Conservation (phyloP, 148 eudicot genomes). For the Spergularia marina region DNA sequence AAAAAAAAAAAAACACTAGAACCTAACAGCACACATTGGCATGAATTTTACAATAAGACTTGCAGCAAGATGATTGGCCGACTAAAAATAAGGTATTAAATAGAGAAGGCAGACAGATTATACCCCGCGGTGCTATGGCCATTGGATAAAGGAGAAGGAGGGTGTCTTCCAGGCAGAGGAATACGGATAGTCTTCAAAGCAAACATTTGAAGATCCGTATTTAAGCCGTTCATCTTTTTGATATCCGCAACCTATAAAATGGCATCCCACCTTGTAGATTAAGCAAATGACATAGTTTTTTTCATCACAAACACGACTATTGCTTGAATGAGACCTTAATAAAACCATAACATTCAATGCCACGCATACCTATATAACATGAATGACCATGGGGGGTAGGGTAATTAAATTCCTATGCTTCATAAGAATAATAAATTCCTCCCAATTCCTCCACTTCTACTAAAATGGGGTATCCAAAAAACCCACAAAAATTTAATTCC, state of each 20-base stretch:
- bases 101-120: background rate
- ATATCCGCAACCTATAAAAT: slow-evolving; percentile 77
- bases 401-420: too few relatives aligned
- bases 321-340: background rate
- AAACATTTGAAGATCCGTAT: slow-evolving; percentile 94
- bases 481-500: too few relatives aligned
- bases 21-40: too few relatives aligned
- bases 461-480: too few relatives aligned
- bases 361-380: too few relatives aligned
- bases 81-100: background rate
- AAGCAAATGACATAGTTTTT: background rate
- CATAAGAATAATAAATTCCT: too few relatives aligned
- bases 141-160: slow-evolving; percentile 76
- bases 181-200: slow-evolving; percentile 80
- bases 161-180: slow-evolving; percentile 92
- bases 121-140: slow-evolving; percentile 57
- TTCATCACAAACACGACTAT: background rate
- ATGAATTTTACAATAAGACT: too few relatives aligned
- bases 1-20: too few relatives aligned
- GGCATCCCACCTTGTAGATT: slow-evolving; percentile 1
- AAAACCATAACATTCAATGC: background rate
- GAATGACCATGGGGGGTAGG: too few relatives aligned
- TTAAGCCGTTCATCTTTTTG: slow-evolving; percentile 75
- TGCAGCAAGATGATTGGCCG: background rate
- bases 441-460: too few relatives aligned